These are phyloP conservation scores for Trametes meyenii DNA, from an alignment of 768 basidiomycete genomes.

Conservation along the genomic window DNA sequence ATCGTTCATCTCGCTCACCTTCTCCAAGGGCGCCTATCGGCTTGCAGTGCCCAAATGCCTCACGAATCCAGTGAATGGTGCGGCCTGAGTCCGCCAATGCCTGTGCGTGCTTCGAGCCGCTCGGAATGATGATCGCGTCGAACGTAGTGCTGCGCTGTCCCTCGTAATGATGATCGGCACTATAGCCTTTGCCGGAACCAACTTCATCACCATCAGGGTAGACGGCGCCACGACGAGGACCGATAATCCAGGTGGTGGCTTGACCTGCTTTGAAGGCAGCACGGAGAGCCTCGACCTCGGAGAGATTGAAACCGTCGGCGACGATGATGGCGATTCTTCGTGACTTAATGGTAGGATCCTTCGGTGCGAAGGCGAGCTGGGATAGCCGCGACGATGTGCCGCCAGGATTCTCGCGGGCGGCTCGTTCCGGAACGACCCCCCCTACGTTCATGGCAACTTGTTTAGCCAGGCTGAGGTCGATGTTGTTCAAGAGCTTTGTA, in stretches of 20 bases:
- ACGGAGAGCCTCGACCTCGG: slow-evolving; percentile 61
- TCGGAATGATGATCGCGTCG: slow-evolving; percentile 80
- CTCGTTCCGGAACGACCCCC: slow-evolving; percentile 55
- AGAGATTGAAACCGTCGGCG: slow-evolving; percentile 70
- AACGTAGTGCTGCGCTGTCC: slow-evolving; percentile 82
- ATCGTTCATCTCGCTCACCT: slow-evolving; percentile 40
- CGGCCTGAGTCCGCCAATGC: slow-evolving; percentile 64
- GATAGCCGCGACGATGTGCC: slow-evolving; percentile 58
- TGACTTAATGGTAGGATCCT: slow-evolving; percentile 58
- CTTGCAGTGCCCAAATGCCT: slow-evolving; percentile 88
- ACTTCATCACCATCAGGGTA: slow-evolving; percentile 36
- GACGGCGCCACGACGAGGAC: slow-evolving; percentile 62
- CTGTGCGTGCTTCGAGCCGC: slow-evolving; percentile 63
- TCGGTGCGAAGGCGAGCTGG: slow-evolving; percentile 57
- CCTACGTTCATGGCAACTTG: slow-evolving; percentile 68
- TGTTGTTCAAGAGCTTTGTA: slow-evolving; percentile 66
- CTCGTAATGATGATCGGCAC: slow-evolving; percentile 74
- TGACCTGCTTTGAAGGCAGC: slow-evolving; percentile 52
- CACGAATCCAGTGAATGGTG: slow-evolving; percentile 78
- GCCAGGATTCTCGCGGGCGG: slow-evolving; percentile 58
- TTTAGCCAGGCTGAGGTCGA: slow-evolving; percentile 75
- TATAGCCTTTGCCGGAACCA: slow-evolving; percentile 36
- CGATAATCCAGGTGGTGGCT: slow-evolving; percentile 67
- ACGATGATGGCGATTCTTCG: slow-evolving; percentile 79
- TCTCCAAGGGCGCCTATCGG: slow-evolving; percentile 77